phyloP scores from a whole-genome alignment of 2,329 filamentous ascomycete species.

The Penicillium hordei region DNA sequence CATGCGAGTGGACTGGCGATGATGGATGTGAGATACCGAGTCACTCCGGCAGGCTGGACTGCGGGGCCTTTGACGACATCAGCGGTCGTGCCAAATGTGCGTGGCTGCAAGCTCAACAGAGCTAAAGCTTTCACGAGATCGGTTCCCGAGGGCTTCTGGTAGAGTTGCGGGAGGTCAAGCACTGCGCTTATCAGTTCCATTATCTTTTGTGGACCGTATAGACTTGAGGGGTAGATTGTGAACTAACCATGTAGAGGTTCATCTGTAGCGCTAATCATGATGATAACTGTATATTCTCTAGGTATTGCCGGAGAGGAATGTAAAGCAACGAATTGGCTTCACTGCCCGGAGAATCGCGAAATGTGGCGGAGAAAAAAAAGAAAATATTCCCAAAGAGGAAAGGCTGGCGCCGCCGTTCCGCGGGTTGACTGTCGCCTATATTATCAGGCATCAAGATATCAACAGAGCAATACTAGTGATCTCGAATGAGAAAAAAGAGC shows the following conservation, averaged over 20 bases:
- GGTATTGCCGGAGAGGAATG: neutral
- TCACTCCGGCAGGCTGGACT: conserved; percentile 43
- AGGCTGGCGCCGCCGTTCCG: conserved; percentile 30
- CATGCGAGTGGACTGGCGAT: conserved; percentile 47
- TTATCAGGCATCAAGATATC: conserved; percentile 7
- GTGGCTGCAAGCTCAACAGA: conserved; percentile 65
- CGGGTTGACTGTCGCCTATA: conserved; percentile 25
- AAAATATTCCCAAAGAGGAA: conserved; percentile 38
- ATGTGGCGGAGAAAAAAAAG: conserved; percentile 20
- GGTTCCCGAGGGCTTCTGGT: conserved; percentile 68
- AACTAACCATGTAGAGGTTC: conserved; percentile 42
- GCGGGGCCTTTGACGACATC: conserved; percentile 31
- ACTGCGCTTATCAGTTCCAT: conserved; percentile 50
- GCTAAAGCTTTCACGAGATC: conserved; percentile 66
- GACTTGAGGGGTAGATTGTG: conserved; percentile 13
- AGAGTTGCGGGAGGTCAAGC: conserved; percentile 78
- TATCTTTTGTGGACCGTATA: conserved; percentile 21
- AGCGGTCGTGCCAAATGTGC: conserved; percentile 39
- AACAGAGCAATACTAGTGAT: neutral
- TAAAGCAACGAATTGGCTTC: conserved; percentile 5
- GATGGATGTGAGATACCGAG: conserved; percentile 49
- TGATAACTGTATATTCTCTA: conserved; percentile 3
- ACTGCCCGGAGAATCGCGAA: neutral
- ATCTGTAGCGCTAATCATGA: conserved; percentile 39
- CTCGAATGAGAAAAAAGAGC: neutral